A percentile compares a stretch with the other conserved stretches of the same genome.
These are phyloP conservation scores for Solanum virginianum DNA, from an alignment of 257 asterid genomes.

Conservation along the genomic window DNA sequence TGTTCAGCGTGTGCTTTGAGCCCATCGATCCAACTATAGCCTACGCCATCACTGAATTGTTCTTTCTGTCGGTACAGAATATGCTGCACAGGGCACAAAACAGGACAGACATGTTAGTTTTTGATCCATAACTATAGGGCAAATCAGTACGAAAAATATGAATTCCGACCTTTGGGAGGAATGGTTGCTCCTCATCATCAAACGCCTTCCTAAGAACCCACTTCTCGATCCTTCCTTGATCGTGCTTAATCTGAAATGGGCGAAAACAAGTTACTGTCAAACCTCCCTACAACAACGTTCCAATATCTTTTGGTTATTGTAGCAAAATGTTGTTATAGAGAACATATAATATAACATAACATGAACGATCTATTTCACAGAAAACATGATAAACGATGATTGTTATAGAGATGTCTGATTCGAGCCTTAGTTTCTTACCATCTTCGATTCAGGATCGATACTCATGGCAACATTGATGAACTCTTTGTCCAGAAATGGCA, in stretches of 20 bases:
- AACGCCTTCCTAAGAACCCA: conserved; percentile 93
- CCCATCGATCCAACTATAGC: conserved; percentile 98
- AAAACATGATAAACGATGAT: neutral
- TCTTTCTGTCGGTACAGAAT: conserved; percentile 90
- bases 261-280: neutral
- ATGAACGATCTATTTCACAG: neutral
- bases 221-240: conserved; percentile 74
- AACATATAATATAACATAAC: neutral
- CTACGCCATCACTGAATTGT: conserved; percentile 97
- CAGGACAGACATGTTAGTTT: neutral
- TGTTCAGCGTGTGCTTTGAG: conserved; percentile 81
- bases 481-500: conserved; percentile 86
- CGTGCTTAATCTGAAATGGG: conserved; percentile 53
- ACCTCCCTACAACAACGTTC: neutral
- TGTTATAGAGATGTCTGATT: neutral
- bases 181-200: conserved; percentile 78
- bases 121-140: neutral
- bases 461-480: conserved; percentile 80
- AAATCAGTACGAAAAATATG: neutral
- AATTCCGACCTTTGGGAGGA: conserved; percentile 75
- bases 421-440: conserved; percentile 28
- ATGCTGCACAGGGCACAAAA: conserved; percentile 50
- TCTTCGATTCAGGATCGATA: conserved; percentile 85
- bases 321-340: neutral
- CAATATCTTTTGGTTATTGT: neutral